Conservation (phyloP, 2,329 filamentous ascomycete species). For the Magnaporthiopsis poae region DNA sequence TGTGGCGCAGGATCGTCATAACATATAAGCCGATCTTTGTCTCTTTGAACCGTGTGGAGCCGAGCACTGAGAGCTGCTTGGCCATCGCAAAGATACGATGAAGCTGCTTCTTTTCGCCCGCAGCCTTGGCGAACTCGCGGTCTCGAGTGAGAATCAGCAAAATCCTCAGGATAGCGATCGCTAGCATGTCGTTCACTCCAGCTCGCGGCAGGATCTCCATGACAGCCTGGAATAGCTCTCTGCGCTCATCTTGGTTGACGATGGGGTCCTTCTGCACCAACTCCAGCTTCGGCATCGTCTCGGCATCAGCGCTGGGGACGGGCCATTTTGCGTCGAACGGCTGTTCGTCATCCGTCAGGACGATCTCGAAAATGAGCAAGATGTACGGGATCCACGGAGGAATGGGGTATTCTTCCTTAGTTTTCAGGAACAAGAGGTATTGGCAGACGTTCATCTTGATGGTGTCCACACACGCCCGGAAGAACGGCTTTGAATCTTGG, state of each 20-base stretch:
- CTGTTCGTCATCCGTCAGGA: slow-evolving; percentile 81
- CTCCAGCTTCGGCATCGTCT: slow-evolving; percentile 42
- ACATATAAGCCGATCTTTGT: slow-evolving; percentile 50
- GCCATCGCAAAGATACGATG: slow-evolving; percentile 89
- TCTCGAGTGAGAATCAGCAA: slow-evolving; percentile 79
- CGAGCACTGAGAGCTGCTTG: slow-evolving; percentile 74
- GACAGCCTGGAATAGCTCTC: slow-evolving; percentile 64
- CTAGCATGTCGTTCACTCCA: slow-evolving; percentile 76
- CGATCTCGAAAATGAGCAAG: slow-evolving; percentile 76
- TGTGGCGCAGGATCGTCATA: slow-evolving; percentile 79
- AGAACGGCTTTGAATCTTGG: slow-evolving; percentile 68
- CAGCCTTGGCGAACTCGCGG: slow-evolving; percentile 60
- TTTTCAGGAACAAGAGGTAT: slow-evolving; percentile 69
- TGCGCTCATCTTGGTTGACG: slow-evolving; percentile 55
- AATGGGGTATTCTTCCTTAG: slow-evolving; percentile 57
- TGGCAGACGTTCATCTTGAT: slow-evolving; percentile 67
- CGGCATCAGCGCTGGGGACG: slow-evolving; percentile 38
- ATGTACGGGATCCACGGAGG: slow-evolving; percentile 89
- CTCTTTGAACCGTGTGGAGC: slow-evolving; percentile 60
- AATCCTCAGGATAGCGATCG: slow-evolving; percentile 71
- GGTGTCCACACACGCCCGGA: slow-evolving; percentile 62
- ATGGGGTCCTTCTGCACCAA: slow-evolving; percentile 51
- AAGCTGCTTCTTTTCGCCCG: slow-evolving; percentile 82
- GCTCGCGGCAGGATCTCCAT: slow-evolving; percentile 76
- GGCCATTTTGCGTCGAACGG: slow-evolving; percentile 67